Base-by-base conservation (phyloP, 2,329 filamentous ascomycete genomes). In the Phaeophleospora eucalypticola region DNA sequence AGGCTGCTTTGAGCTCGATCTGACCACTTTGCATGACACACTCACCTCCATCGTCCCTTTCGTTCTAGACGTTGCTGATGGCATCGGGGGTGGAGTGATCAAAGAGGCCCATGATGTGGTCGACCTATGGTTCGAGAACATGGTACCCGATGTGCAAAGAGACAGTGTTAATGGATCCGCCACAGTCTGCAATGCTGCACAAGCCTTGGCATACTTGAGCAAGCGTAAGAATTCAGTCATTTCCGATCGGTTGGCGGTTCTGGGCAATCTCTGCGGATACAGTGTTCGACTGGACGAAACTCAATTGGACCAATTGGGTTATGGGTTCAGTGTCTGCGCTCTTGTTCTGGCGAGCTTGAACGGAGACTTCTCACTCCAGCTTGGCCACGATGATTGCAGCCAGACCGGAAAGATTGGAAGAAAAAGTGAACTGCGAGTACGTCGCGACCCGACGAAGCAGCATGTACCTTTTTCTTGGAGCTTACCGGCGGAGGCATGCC, bases 1-100 rank as follows among this genome's bases (percentile, higher is more conserved):
- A 18, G 40, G 40, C 10, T 42, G 40, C 24, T 42, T 42, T 34
- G 40, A 42, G 16, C 21, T 42, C 8, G 40, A 42, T 4, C 27
- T 18, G 21, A 14, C 8, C 18, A 21, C 8, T 15, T 15, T 27
- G 3, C 19, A 41, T 29, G 20, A 17, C 15, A 21, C 29, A 9
- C 3, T 41, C 18, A 7, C 38, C 17, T n/a, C 33, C 33, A 15
- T 15, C 33, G 14, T 16, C 33, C 4, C 14, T n/a, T 6, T 4
- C n/a, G 14, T 14, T 35, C 14, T 4, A n/a, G 17, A 35, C n/a
- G n/a, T n/a, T n/a, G n/a, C n/a, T n/a, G n/a, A n/a, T n/a, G n/a
- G 8, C 35, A 9, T 16, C 8, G 8, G 8, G 7, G n/a, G n/a
- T 16, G n/a, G 8, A 15, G 3, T 41, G 4, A 12, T 15, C 4